Percentiles rank a stretch among this genome's conserved stretches.
phyloP scores from a whole-genome alignment of 345 rosid genomes.

The Geranium rotundifolium region DNA sequence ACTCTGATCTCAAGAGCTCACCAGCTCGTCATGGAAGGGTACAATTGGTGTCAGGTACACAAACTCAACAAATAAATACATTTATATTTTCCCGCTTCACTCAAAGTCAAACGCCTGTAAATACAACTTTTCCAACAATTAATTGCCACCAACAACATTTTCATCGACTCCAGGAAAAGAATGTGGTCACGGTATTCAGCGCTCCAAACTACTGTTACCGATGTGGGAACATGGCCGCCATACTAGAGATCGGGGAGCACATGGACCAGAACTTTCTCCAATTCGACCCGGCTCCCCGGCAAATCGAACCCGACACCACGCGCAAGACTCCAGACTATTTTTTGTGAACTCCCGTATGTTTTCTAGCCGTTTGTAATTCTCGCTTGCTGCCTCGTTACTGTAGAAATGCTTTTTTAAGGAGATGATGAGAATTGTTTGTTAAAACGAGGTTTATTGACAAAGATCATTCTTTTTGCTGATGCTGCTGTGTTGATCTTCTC shows the following conservation, averaged over 20 bases:
- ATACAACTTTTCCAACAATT: neutral
- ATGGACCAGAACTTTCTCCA: constrained; percentile 93
- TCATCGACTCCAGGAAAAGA: constrained; percentile 42
- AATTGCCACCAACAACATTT: neutral
- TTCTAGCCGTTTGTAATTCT: constrained; percentile 32
- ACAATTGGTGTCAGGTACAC: constrained; percentile 81
- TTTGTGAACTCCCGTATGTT: constrained; percentile 39
- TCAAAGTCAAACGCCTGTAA: neutral
- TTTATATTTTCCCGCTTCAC: neutral
- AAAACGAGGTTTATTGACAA: constrained; percentile 29
- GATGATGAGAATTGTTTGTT: constrained; percentile 16
- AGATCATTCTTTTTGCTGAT: constrained; percentile 25
- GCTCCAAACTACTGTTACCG: constrained; percentile 94
- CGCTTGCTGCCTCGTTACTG: constrained; percentile 23
- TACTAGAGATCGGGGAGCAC: constrained; percentile 80
- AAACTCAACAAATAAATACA: neutral
- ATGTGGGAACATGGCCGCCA: constrained; percentile 96
- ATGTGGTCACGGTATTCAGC: constrained; percentile 88
- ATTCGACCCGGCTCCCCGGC: constrained; percentile 88
- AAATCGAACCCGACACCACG: constrained; percentile 78
- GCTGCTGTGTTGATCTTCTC: constrained; percentile 24
- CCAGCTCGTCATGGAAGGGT: constrained; percentile 96
- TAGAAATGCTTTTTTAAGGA: constrained; percentile 33
- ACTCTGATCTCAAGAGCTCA: constrained; percentile 83
- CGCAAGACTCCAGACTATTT: constrained; percentile 96